Evolutionary conservation across 768 basidiomycete species (phyloP).

Genomic region (Calocybe gangraenosa): DNA sequence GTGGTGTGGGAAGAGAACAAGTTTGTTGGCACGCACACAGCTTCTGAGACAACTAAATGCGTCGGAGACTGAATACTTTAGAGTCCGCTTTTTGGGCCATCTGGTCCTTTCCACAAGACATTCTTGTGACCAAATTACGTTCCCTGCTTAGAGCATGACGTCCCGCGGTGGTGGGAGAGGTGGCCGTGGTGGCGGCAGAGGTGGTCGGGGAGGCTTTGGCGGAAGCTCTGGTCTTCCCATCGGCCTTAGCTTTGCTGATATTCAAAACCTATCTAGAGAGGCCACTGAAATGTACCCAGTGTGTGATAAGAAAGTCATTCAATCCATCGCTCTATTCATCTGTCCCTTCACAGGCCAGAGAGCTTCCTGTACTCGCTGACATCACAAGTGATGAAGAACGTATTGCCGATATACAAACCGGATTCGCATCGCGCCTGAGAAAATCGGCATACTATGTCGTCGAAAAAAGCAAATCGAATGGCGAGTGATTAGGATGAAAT

Average conservation of each 20-base stretch:
- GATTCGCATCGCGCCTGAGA: conserved; percentile 59
- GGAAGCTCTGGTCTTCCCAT: conserved; percentile 54
- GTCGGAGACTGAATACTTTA: conserved; percentile 39
- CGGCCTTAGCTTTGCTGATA: conserved; percentile 78
- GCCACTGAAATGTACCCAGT: conserved; percentile 80
- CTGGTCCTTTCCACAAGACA: conserved; percentile 6
- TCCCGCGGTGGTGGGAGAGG: conserved; percentile 38
- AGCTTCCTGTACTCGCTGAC: conserved; percentile 67
- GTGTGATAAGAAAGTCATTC: conserved; percentile 31
- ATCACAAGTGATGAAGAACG: conserved; percentile 61
- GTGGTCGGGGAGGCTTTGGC: conserved; percentile 61
- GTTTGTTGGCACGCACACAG: conserved; percentile 11
- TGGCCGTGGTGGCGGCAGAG: conserved; percentile 34
- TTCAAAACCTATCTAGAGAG: conserved; percentile 73
- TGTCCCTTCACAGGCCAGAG: conserved; percentile 47
- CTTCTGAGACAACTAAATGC: conserved; percentile 19
- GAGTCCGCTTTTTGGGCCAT: conserved; percentile 23
- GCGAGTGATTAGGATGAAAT: conserved; percentile 18
- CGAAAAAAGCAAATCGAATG: conserved; percentile 64
- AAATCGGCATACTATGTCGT: conserved; percentile 73
- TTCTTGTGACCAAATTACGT: not conserved
- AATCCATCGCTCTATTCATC: conserved; percentile 19
- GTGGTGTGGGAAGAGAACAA: conserved; percentile 15
- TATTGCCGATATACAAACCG: conserved; percentile 63
- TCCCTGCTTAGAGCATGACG: conserved; percentile 21